phyloP scores from a whole-genome alignment of 2,329 filamentous ascomycete genomes.

The Aureobasidium sp. region DNA sequence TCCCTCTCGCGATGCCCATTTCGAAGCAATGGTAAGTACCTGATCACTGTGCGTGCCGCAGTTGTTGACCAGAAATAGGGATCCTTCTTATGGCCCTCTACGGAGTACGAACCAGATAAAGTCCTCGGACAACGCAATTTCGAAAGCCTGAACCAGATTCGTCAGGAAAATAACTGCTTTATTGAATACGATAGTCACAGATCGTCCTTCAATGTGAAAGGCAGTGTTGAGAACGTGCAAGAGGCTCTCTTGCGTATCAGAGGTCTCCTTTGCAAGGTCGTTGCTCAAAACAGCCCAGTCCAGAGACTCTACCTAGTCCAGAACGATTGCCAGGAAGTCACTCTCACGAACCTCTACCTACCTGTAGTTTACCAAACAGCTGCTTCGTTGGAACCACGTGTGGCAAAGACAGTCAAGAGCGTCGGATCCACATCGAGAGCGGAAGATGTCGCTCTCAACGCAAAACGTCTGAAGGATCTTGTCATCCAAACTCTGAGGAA shows the following conservation, averaged over 20 bases:
- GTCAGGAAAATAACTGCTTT: conserved; percentile 34
- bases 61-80: neutral
- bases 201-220: conserved; percentile 28
- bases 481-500: conserved; percentile 24
- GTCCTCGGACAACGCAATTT: conserved; percentile 34
- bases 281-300: conserved; percentile 23
- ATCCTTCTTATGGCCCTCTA: conserved; percentile 40
- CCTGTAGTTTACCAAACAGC: neutral
- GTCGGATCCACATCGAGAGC: neutral
- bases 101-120: conserved; percentile 35
- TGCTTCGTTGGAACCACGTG: conserved; percentile 16
- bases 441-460: neutral
- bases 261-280: conserved; percentile 33
- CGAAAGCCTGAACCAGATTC: conserved; percentile 41
- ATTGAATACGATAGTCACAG: conserved; percentile 31
- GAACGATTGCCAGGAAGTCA: neutral
- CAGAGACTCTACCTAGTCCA: conserved; percentile 25
- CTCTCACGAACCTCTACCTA: neutral
- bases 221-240: conserved; percentile 23
- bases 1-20: neutral
- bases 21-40: neutral
- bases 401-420: neutral
- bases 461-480: neutral
- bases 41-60: neutral
- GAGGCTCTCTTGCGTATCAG: conserved; percentile 31